Evolutionary conservation across 2,329 filamentous ascomycete genomes (phyloP), one percentile per base, ranked within the genome.

Genomic region (Sporothrix curviconia): DNA sequence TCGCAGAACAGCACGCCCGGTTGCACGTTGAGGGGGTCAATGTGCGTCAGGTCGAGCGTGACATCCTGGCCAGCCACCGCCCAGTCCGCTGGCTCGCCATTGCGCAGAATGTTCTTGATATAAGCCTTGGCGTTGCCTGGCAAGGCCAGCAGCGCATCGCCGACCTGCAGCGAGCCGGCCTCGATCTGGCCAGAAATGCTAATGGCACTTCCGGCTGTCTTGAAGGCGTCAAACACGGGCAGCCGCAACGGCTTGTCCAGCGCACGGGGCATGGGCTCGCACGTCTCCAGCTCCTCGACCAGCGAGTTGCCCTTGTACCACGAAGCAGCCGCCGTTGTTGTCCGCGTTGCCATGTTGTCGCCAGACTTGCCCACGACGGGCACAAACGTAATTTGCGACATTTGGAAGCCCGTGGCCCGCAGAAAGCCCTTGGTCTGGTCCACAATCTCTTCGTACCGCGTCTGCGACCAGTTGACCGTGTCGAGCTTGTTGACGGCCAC

Each of bases 401-500:
- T 69, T 57, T 87, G 82, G 67, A 97, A 99, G 1, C 90, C 90
- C 0, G 92, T 89, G 1, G 86, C 83, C 0, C 82, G 84, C 60
- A 99, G 76, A 69, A 99, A 96, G 0, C 89, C 86, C 0, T 83
- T 83, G 62, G 96, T 85, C 66, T 96, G 90, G 61, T 90, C 83
- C 43, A 83, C 80, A 57, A 99, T 96, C 65, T 95, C 88, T 24
- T 90, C 81, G 64, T 95, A 99, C 2, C 90, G 82, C 4, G 84
- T 85, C 69, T 89, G 77, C 2, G 86, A 89, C 95, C 95, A 99
- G 6, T 78, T 75, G 7, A 92, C 85, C 15, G 85, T 86, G 69
- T 99, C 94, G 66, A 99, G 86, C 71, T 99, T 99, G 74, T 99
- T 99, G 60, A 99, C 84, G 1, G 90, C 92, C 28, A 99, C 87